Conservation (phyloP, 2,329 filamentous ascomycete species). For the Xenosphaeropsis pyriputrescens region DNA sequence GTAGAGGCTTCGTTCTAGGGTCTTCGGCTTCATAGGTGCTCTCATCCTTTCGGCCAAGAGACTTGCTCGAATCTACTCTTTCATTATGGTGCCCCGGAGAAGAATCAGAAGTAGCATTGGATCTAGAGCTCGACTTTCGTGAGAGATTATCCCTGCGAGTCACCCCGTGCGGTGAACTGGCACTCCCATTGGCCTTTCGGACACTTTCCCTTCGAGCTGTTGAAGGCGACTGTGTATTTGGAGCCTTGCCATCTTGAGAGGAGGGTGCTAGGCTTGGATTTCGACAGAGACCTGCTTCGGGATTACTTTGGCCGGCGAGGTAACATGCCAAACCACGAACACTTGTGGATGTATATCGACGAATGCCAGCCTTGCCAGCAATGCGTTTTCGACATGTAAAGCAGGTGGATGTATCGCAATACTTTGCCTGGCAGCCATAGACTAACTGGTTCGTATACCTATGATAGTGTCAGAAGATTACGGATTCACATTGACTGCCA, state of each 20-base stretch:
- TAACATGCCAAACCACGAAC: conserved; percentile 70
- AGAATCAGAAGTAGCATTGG: too few relatives aligned
- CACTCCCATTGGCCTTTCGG: neutral
- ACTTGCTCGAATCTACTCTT: too few relatives aligned
- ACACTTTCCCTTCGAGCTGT: neutral
- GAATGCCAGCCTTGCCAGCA: conserved; percentile 51
- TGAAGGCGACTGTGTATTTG: neutral
- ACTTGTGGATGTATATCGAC: conserved; percentile 68
- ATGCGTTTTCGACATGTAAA: conserved; percentile 62
- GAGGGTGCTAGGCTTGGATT: conserved; percentile 5
- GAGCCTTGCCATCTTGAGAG: neutral
- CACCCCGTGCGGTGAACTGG: neutral
- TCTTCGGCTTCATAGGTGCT: too few relatives aligned
- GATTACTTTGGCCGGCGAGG: conserved; percentile 66
- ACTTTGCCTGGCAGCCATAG: conserved; percentile 55
- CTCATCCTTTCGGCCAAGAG: too few relatives aligned
- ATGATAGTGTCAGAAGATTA: conserved; percentile 3
- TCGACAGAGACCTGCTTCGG: conserved; percentile 54
- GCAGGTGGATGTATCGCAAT: conserved; percentile 65
- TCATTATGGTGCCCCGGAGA: too few relatives aligned
- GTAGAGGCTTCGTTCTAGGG: too few relatives aligned
- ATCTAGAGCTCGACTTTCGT: neutral
- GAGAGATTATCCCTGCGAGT: neutral
- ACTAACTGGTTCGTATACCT: conserved; percentile 76
- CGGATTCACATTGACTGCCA: conserved; percentile 3